Evolutionary conservation across 176 grass and related monocot genomes (phyloP).

Genomic region (Cenchrus fungigraminus): DNA sequence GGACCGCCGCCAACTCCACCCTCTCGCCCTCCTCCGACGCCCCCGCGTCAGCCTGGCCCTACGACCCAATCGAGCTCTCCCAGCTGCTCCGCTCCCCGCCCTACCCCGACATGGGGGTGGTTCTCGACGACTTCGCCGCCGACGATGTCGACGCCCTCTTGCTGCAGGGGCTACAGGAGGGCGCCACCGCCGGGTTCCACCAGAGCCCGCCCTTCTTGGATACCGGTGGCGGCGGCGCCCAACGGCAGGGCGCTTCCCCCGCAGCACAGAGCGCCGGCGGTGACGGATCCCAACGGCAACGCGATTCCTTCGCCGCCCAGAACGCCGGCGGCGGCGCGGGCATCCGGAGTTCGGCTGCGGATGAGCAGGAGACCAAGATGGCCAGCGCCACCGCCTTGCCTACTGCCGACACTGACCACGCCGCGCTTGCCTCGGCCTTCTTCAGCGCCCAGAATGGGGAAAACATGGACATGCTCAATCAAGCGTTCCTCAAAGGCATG

Average conservation of each 20-base stretch:
- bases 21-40: constrained; percentile 15
- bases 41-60: constrained; percentile 32
- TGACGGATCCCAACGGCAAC: background rate
- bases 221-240: background rate
- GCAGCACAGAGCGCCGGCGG: background rate
- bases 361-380: background rate
- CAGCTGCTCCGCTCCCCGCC: constrained; percentile 41
- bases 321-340: background rate
- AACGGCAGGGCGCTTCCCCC: background rate
- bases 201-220: background rate
- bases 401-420: background rate
- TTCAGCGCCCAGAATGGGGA: constrained; percentile 1
- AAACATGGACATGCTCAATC: constrained; percentile 44
- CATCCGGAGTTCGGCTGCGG: background rate
- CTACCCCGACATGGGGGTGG: constrained; percentile 2
- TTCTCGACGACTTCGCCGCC: constrained; percentile 19
- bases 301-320: background rate
- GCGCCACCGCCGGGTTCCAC: background rate
- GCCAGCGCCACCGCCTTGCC: background rate
- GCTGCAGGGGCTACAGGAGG: background rate
- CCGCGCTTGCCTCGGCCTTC: constrained; percentile 27
- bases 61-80: constrained; percentile 43
- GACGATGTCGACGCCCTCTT: background rate
- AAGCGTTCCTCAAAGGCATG: constrained; percentile 54
- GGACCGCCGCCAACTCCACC: background rate